These are phyloP conservation scores for Citrus hindsii DNA, from an alignment of 345 rosid genomes.

Conservation along the genomic window DNA sequence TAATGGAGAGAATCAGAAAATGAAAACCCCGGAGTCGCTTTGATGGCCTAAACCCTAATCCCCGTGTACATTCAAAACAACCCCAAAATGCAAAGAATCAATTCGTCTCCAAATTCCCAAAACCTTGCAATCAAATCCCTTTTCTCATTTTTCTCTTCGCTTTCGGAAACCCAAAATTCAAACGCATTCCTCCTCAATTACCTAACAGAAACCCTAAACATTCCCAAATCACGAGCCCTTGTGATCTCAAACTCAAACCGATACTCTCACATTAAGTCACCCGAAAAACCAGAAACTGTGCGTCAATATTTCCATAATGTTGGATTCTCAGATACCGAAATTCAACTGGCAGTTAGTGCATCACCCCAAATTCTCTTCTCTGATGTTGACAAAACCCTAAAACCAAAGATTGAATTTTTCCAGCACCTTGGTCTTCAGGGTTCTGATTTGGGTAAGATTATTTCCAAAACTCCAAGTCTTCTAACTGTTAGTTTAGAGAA, in stretches of 20 bases:
- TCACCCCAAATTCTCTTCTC: conserved; percentile 26
- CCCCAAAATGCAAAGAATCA: conserved; percentile 5
- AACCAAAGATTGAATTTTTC: conserved; percentile 33
- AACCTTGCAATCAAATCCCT: background rate
- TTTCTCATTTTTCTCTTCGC: conserved; percentile 22
- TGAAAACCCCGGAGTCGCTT: too few species aligned
- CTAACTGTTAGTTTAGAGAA: conserved; percentile 22
- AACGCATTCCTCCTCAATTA: conserved; percentile 1
- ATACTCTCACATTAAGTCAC: conserved; percentile 13
- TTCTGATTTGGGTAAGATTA: conserved; percentile 20
- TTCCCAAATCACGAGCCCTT: conserved; percentile 13
- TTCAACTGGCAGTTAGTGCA: conserved; percentile 5
- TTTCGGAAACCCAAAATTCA: background rate
- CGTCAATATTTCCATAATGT: conserved; percentile 2
- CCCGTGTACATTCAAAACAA: background rate
- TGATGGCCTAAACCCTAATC: background rate
- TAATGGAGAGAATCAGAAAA: too few species aligned
- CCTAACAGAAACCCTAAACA: conserved; percentile 4
- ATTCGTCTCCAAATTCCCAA: background rate
- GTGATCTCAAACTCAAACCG: background rate
- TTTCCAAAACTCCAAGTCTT: conserved; percentile 14
- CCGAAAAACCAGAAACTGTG: conserved; percentile 19
- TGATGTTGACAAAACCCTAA: conserved; percentile 15
- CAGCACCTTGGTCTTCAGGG: conserved; percentile 31
- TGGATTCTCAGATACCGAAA: conserved; percentile 25